phyloP scores from a whole-genome alignment of 2,329 filamentous ascomycete species.

The Sclerotinia subarctica region DNA sequence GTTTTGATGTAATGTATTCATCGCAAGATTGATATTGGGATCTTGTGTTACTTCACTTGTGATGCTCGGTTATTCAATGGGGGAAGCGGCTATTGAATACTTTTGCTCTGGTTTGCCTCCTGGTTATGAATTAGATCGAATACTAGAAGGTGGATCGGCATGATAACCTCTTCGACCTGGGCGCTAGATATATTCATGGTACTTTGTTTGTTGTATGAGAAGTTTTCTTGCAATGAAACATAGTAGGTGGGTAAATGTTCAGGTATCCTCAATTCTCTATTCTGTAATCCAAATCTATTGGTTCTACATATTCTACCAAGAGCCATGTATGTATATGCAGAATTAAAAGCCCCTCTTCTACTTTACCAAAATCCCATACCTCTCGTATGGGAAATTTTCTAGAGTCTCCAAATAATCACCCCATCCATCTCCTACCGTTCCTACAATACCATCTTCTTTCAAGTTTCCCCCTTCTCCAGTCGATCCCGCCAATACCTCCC shows the following conservation, averaged over 20 bases:
- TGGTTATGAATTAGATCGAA: neutral
- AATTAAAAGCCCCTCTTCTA: neutral
- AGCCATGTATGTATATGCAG: neutral
- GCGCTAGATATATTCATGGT: neutral
- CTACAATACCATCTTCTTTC: constrained; percentile 56
- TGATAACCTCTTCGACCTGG: neutral
- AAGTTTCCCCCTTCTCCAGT: constrained; percentile 44
- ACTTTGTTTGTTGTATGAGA: no score
- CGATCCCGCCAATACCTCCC: constrained; percentile 76
- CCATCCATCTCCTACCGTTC: constrained; percentile 59
- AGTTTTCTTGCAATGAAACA: neutral
- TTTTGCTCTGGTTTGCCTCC: neutral
- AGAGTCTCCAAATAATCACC: constrained; percentile 52
- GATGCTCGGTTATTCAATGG: no score
- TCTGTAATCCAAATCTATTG: neutral
- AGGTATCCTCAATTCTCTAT: neutral
- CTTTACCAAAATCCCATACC: constrained; percentile 51
- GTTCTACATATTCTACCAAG: neutral
- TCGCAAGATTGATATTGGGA: neutral
- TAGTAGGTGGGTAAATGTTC: neutral
- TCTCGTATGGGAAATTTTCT: constrained; percentile 55
- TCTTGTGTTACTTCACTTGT: neutral
- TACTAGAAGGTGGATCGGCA: neutral
- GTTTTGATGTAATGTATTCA: neutral
- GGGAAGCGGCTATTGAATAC: neutral